Percentiles rank a stretch among this genome's conserved stretches.
Evolutionary conservation across 768 basidiomycete genomes (phyloP).

Genomic region (Dentipellis sp.): DNA sequence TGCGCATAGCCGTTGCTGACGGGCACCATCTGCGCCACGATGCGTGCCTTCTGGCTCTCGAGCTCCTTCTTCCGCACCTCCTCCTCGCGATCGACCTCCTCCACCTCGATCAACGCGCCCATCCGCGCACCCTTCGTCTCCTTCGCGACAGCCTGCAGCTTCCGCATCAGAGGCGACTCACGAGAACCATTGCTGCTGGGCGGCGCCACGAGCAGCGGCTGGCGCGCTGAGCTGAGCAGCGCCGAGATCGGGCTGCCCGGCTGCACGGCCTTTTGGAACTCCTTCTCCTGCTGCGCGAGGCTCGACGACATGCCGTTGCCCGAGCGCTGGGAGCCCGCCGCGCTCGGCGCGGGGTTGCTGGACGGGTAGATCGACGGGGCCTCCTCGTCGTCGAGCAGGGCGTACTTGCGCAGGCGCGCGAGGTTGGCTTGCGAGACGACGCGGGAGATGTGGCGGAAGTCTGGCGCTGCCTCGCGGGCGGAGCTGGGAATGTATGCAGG

Average conservation of each 20-base stretch:
- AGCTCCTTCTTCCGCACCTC: constrained; percentile 58
- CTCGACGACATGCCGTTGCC: constrained; percentile 35
- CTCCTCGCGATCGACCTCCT: constrained; percentile 30
- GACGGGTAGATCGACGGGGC: constrained; percentile 34
- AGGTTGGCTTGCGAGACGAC: constrained; percentile 62
- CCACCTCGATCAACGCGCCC: constrained; percentile 37
- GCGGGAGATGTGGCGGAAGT: constrained; percentile 61
- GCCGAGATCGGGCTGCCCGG: constrained; percentile 93
- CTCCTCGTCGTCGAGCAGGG: constrained; percentile 58
- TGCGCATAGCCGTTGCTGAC: constrained; percentile 26
- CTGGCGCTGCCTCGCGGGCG: constrained; percentile 67
- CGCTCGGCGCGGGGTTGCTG: constrained; percentile 20
- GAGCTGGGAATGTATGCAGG: constrained; percentile 75
- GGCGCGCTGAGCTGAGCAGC: constrained; percentile 78
- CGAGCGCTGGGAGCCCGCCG: constrained; percentile 5
- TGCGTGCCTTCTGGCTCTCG: constrained; percentile 85
- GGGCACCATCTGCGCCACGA: constrained; percentile 90
- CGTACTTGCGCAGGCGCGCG: constrained; percentile 48
- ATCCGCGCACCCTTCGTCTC: constrained; percentile 41
- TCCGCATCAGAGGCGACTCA: constrained; percentile 39
- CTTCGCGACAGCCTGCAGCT: constrained; percentile 44
- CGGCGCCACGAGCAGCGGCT: constrained; percentile 68
- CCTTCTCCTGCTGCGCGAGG: constrained; percentile 84
- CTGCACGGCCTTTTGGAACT: constrained; percentile 93
- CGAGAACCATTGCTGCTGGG: constrained; percentile 23